These are phyloP conservation scores for Massospora cicadina DNA, from an alignment of 371 early-diverging fungal genomes.

Conservation along the genomic window DNA sequence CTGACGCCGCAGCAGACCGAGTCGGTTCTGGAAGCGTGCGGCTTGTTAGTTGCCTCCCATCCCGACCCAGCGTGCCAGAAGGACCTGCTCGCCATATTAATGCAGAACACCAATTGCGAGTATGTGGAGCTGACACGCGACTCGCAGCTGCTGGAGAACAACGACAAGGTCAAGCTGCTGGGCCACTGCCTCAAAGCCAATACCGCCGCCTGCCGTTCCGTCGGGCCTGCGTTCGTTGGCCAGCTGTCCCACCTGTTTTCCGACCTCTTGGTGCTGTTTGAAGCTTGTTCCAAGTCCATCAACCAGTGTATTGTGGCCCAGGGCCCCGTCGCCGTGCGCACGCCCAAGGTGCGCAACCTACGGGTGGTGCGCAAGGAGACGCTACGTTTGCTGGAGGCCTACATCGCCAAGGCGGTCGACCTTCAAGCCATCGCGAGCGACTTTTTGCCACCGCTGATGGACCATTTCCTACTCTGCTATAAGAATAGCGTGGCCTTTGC, in stretches of 20 bases:
- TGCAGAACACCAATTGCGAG: not conserved
- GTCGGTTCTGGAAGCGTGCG: conserved; percentile 93
- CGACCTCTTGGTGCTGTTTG: conserved; percentile 79
- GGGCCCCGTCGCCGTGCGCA: conserved; percentile 71
- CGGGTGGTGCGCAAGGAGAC: conserved; percentile 91
- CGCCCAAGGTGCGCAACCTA: conserved; percentile 78
- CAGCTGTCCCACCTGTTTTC: conserved; percentile 78
- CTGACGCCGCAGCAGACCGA: conserved; percentile 81
- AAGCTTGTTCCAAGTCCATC: conserved; percentile 64
- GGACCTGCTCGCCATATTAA: conserved; percentile 33
- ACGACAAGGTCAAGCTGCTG: conserved; percentile 68
- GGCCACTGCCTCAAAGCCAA: conserved; percentile 89
- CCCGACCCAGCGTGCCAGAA: conserved; percentile 47
- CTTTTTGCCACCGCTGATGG: conserved; percentile 81
- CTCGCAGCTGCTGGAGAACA: conserved; percentile 49
- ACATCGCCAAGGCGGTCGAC: conserved; percentile 67
- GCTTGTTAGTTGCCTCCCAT: conserved; percentile 88
- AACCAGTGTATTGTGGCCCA: conserved; percentile 55
- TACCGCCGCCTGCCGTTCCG: conserved; percentile 71
- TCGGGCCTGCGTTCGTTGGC: conserved; percentile 66
- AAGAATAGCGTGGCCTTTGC: conserved; percentile 65
- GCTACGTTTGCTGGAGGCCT: conserved; percentile 71
- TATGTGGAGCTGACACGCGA: conserved; percentile 72
- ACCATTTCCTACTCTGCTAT: conserved; percentile 80
- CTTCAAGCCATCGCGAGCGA: conserved; percentile 44